Percentiles rank a stretch among this genome's conserved stretches.
These are phyloP conservation scores for Harrya chromipes DNA, from an alignment of 768 basidiomycete species.

Conservation along the genomic window DNA sequence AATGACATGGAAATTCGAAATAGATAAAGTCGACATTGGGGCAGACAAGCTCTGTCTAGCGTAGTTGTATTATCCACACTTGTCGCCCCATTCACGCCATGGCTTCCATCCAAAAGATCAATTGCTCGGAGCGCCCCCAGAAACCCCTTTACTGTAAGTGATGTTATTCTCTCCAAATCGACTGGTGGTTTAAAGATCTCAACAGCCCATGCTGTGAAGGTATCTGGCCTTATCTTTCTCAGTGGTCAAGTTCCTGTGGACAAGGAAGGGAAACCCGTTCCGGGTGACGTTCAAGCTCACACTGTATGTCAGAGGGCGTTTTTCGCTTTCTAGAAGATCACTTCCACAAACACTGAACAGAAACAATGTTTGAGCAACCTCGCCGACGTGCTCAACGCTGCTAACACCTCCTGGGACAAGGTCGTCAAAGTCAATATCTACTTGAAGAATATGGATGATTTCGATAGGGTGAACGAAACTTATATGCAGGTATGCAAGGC, in stretches of 20 bases:
- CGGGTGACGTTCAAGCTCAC: constrained; percentile 58
- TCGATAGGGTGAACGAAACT: constrained; percentile 52
- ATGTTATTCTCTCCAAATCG: not conserved
- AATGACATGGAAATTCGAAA: not conserved
- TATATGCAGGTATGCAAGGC: constrained; percentile 46
- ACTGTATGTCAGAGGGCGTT: constrained; percentile 39
- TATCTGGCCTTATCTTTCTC: constrained; percentile 56
- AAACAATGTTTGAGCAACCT: constrained; percentile 57
- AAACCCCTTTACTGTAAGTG: constrained; percentile 13
- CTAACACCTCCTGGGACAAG: constrained; percentile 60
- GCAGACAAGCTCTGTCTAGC: not conserved
- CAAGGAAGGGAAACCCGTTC: constrained; percentile 44
- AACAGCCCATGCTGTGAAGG: constrained; percentile 55
- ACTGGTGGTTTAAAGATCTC: not conserved
- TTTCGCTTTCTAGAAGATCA: not conserved
- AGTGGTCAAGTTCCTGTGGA: constrained; percentile 59
- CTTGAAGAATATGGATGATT: constrained; percentile 59
- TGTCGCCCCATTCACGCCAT: constrained; percentile 18
- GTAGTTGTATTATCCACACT: not conserved
- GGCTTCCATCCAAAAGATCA: constrained; percentile 55
- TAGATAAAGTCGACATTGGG: constrained; percentile 1
- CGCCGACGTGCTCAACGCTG: constrained; percentile 48
- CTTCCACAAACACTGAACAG: constrained; percentile 29
- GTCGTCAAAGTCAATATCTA: constrained; percentile 58
- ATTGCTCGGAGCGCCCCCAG: constrained; percentile 43